Conservation (phyloP, 495 filamentous ascomycete species). For the Parathielavia appendiculata region DNA sequence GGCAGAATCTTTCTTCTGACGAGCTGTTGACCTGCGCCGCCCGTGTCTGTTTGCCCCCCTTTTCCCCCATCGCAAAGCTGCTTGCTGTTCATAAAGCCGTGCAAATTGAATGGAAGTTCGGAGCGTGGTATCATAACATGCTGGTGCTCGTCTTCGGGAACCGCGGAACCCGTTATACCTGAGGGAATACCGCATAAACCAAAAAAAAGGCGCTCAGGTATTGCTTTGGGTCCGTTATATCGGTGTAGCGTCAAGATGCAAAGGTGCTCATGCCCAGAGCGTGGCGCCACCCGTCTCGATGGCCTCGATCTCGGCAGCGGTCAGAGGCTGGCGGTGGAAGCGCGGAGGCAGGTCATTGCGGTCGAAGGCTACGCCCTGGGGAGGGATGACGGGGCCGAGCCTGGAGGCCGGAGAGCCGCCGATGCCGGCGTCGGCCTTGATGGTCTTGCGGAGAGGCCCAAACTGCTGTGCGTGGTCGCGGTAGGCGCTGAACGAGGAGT, state of each 20-base stretch:
- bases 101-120: no score
- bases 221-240: no score
- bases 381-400: slow-evolving; percentile 65
- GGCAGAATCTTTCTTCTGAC: no score
- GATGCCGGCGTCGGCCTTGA: slow-evolving; percentile 49
- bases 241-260: not conserved
- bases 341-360: slow-evolving; percentile 77
- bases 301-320: slow-evolving; percentile 83
- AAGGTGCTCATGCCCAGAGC: slow-evolving; percentile 32
- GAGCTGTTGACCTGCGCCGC: no score
- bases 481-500: slow-evolving; percentile 82
- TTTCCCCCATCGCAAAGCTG: no score
- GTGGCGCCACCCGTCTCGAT: slow-evolving; percentile 84
- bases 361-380: slow-evolving; percentile 77
- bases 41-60: no score
- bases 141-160: no score
- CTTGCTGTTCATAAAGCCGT: no score
- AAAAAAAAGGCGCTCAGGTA: no score
- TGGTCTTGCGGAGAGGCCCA: slow-evolving; percentile 68
- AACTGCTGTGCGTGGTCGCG: slow-evolving; percentile 89
- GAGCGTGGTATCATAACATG: no score
- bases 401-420: slow-evolving; percentile 60
- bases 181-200: no score
- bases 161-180: no score
- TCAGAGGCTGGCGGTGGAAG: slow-evolving; percentile 71